phyloP scores from a whole-genome alignment of 768 basidiomycete species.

The Boletus pseudo-olivaceus region DNA sequence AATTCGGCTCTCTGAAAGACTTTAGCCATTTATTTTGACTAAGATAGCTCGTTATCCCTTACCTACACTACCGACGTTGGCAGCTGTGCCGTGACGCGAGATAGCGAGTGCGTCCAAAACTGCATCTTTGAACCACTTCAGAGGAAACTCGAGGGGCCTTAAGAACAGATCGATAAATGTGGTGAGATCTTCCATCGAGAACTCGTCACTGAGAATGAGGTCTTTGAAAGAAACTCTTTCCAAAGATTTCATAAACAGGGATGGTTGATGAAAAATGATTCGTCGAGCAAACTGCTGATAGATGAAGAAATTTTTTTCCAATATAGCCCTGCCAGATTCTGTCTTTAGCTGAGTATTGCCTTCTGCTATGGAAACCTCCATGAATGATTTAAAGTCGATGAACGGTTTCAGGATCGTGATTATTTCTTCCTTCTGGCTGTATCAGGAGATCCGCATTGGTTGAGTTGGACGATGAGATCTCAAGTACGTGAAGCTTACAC shows the following conservation, averaged over 20 bases:
- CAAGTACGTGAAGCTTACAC: constrained; percentile 1
- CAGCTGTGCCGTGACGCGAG: constrained; percentile 4
- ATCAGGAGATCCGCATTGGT: not conserved
- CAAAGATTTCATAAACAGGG: constrained; percentile 26
- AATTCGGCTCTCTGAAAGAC: constrained; percentile 12
- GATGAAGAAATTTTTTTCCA: not conserved
- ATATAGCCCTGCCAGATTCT: not conserved
- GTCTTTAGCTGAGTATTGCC: not conserved
- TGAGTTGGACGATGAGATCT: not conserved
- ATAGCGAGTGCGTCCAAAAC: constrained; percentile 22
- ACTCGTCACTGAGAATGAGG: constrained; percentile 31
- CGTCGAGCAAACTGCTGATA: constrained; percentile 28
- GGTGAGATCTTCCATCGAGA: constrained; percentile 22
- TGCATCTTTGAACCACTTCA: constrained; percentile 29
- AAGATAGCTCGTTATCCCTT: not conserved
- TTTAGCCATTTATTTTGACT: not conserved
- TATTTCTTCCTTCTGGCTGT: constrained; percentile 7
- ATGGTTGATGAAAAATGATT: constrained; percentile 29
- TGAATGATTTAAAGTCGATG: constrained; percentile 4
- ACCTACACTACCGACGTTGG: constrained; percentile 10
- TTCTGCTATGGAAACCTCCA: not conserved
- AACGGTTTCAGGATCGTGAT: not conserved
- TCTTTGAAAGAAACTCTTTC: constrained; percentile 33
- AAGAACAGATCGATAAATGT: constrained; percentile 8
- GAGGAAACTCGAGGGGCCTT: constrained; percentile 9